phyloP scores from a whole-genome alignment of 441 rosid genomes.

The Euphorbia celastroides region DNA sequence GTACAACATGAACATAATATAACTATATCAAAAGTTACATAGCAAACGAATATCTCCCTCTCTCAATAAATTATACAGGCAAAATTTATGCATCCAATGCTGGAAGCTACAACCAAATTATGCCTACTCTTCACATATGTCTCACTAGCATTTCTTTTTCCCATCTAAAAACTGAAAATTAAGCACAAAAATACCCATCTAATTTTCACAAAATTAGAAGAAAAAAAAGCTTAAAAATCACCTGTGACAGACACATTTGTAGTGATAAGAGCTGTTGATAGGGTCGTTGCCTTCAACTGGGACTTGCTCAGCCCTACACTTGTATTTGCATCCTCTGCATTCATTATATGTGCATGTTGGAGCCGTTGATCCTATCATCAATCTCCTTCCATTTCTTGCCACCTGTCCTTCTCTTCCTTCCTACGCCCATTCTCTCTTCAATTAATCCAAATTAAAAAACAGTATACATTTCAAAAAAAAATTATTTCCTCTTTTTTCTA shows the following conservation, averaged over 20 bases:
- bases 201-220: neutral
- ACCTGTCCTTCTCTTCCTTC: slow-evolving; percentile 22
- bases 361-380: slow-evolving; percentile 87
- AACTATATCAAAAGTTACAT: neutral
- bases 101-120: slow-evolving; percentile 10
- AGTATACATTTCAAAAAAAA: neutral
- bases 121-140: neutral
- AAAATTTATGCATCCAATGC: slow-evolving; percentile 16
- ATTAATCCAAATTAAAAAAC: neutral
- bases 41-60: neutral
- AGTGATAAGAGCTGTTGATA: slow-evolving; percentile 78
- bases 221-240: slow-evolving; percentile 17
- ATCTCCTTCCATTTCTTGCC: slow-evolving; percentile 44
- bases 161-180: neutral
- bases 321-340: slow-evolving; percentile 88
- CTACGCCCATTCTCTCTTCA: neutral
- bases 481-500: neutral
- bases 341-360: slow-evolving; percentile 91
- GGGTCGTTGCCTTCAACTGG: slow-evolving; percentile 97
- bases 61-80: neutral
- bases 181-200: slow-evolving; percentile 4
- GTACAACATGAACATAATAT: neutral
- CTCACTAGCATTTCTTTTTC: neutral
- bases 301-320: slow-evolving; percentile 92
- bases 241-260: slow-evolving; percentile 90